Percentiles rank a stretch among this genome's conserved stretches.
Conservation (phyloP, 768 basidiomycete genomes). For the Saitozyma podzolica region DNA sequence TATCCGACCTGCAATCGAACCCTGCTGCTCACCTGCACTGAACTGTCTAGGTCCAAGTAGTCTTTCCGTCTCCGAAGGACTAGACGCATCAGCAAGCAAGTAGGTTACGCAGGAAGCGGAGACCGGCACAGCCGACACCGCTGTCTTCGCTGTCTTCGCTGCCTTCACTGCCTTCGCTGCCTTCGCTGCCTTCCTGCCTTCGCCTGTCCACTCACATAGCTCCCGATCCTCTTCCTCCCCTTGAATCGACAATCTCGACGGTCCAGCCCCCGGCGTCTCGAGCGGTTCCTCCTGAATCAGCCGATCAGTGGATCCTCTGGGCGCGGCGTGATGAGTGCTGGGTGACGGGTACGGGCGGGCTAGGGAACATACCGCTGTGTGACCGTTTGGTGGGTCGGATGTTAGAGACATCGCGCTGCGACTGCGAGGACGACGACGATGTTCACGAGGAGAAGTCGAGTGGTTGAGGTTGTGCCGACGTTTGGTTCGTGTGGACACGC, state of each 20-base stretch:
- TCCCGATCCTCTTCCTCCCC: constrained; percentile 27
- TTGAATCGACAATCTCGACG: constrained; percentile 17
- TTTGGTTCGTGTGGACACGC: too few species aligned
- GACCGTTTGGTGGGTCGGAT: too few species aligned
- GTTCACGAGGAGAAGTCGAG: too few species aligned
- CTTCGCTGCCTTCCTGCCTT: not conserved
- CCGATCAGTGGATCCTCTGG: too few species aligned
- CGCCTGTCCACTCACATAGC: constrained; percentile 15
- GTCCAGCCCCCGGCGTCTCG: constrained; percentile 37
- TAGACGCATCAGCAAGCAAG: not conserved
- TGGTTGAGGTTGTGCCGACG: too few species aligned
- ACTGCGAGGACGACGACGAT: too few species aligned
- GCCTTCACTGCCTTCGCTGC: not conserved
- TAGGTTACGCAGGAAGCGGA: not conserved
- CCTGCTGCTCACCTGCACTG: constrained; percentile 32
- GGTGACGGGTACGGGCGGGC: too few species aligned
- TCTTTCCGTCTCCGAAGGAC: constrained; percentile 29
- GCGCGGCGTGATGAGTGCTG: too few species aligned
- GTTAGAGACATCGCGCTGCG: too few species aligned
- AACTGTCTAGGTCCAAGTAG: constrained; percentile 39
- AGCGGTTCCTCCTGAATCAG: constrained; percentile 14
- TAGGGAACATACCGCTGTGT: too few species aligned
- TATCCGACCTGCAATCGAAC: not conserved
- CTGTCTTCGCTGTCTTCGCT: not conserved
- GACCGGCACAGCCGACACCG: not conserved